phyloP scores from a whole-genome alignment of 805 yeast species.

The Cyberlindnera euphorbiiphila region DNA sequence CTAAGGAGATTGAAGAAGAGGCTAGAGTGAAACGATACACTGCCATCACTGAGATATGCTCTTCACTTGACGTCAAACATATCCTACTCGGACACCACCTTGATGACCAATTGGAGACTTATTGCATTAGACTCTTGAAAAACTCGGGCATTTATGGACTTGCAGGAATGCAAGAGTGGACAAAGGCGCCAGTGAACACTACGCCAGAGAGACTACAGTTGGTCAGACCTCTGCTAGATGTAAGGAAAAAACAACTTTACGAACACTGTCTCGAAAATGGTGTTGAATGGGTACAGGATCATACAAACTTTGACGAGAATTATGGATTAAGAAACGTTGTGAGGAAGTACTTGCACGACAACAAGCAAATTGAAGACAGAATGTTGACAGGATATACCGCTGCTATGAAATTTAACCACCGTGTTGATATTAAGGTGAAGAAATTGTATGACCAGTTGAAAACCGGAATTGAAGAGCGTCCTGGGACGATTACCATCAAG shows the following conservation, averaged over 20 bases:
- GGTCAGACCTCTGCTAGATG: constrained; percentile 50
- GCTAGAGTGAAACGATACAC: constrained; percentile 56
- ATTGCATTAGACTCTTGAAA: constrained; percentile 45
- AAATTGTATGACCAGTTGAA: constrained; percentile 3
- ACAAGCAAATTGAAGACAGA: constrained; percentile 14
- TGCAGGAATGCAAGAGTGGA: constrained; percentile 42
- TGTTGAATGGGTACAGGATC: constrained; percentile 68
- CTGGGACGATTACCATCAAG: constrained; percentile 16
- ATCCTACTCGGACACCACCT: constrained; percentile 63
- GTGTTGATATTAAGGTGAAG: constrained; percentile 19
- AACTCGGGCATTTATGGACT: constrained; percentile 55
- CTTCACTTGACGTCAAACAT: constrained; percentile 28
- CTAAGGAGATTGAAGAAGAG: constrained; percentile 45
- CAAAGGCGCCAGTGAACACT: constrained; percentile 19
- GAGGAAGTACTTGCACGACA: constrained; percentile 33
- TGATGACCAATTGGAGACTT: constrained; percentile 74
- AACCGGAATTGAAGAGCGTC: background rate
- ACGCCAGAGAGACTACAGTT: constrained; percentile 25
- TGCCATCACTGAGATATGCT: constrained; percentile 41
- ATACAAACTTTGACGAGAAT: constrained; percentile 48
- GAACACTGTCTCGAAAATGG: constrained; percentile 39
- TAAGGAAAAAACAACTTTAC: constrained; percentile 42
- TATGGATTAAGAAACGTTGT: constrained; percentile 54
- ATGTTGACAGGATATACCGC: constrained; percentile 14
- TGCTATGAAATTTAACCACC: constrained; percentile 20